These are phyloP conservation scores for Pythium sukuiense DNA, from an alignment of 352 stramenopile species.

Conservation along the genomic window DNA sequence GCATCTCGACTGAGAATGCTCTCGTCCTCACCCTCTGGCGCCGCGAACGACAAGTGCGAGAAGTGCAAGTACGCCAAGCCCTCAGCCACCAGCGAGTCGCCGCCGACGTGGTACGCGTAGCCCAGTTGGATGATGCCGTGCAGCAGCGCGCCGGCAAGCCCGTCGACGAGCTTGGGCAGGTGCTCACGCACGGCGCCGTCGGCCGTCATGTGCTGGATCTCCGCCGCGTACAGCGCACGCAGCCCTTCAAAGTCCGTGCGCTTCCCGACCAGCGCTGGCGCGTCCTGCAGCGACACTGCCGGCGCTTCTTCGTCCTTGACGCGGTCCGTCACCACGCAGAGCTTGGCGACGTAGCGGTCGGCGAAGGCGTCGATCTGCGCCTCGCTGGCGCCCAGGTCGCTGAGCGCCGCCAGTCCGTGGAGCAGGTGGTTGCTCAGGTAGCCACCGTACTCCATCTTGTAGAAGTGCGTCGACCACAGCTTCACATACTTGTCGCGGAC, in stretches of 20 bases:
- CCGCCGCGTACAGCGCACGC: conserved; percentile 33
- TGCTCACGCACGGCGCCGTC: conserved; percentile 33
- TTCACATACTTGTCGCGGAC: conserved; percentile 31
- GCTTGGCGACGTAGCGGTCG: conserved; percentile 30
- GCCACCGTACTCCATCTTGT: conserved; percentile 38
- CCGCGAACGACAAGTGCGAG: conserved; percentile 36
- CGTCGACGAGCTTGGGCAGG: conserved; percentile 28
- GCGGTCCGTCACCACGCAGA: conserved; percentile 23
- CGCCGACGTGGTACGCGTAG: conserved; percentile 36
- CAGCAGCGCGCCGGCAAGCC: conserved; percentile 34
- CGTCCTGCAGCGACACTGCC: conserved; percentile 11
- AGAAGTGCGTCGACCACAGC: conserved; percentile 36
- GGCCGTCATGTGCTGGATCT: conserved; percentile 27
- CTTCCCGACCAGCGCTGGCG: conserved; percentile 28
- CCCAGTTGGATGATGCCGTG: conserved; percentile 44
- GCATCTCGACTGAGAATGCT: neutral
- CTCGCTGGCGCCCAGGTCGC: conserved; percentile 29
- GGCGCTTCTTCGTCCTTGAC: conserved; percentile 13
- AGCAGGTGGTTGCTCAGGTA: conserved; percentile 44
- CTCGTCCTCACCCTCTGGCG: conserved; percentile 7
- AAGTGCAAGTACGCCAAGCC: conserved; percentile 40
- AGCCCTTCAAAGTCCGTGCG: conserved; percentile 36
- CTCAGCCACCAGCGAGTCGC: conserved; percentile 30
- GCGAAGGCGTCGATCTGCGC: conserved; percentile 29
- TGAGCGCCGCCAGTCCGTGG: conserved; percentile 34